Evolutionary conservation across 225 moss, liverwort and hornwort genomes (phyloP), one percentile per base, ranked within the genome.

Genomic region (Polytrichum commune): DNA sequence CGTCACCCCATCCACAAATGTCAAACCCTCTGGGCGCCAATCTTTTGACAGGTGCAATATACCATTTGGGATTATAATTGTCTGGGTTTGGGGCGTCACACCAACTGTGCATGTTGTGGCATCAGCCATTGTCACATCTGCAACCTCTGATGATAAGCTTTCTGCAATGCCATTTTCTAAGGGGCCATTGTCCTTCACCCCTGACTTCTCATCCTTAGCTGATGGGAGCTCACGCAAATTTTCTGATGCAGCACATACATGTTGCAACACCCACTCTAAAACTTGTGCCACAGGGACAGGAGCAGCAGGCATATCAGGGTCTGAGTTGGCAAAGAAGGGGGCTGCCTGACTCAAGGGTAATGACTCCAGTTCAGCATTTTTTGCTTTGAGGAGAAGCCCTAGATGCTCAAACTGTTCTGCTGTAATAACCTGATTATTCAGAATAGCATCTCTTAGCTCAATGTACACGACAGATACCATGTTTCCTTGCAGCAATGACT

Each of bases 241-340:
- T 5, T 86, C 86, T 70, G 86, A 83, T 54, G 83, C 67, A 73
- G 81, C 64, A 78, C 86, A 86, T 20, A 89, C 29, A 68, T 89
- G 89, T 38, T 76, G 67, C 33, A 81, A 62, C 75, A 86, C 83
- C 89, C 89, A 89, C 25, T 89, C 89, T 5, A 89, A 78, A 13
- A 86, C 86, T 86, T 86, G 89, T 20, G 74, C 54, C 33, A 89
- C 64, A n/a, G 86, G 89, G 28, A 86, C 89, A 53, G 89, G 82
- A 29, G 82, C 89, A 20, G 89, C 86, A 64, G 89, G 89, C 89
- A 89, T 89, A 68, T 81, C 86, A 73, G 89, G 89, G 64, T 89
- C 89, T 60, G 86, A 89, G 68, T 89, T 86, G 5, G 89, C 89
- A 83, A 89, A 89, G 68, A 89, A 89, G 1, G 86, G 89, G 0